Evolutionary conservation across 306 rosid genomes (phyloP), one percentile per base, ranked within the genome.

Genomic region (Ochetophila trinervis): DNA sequence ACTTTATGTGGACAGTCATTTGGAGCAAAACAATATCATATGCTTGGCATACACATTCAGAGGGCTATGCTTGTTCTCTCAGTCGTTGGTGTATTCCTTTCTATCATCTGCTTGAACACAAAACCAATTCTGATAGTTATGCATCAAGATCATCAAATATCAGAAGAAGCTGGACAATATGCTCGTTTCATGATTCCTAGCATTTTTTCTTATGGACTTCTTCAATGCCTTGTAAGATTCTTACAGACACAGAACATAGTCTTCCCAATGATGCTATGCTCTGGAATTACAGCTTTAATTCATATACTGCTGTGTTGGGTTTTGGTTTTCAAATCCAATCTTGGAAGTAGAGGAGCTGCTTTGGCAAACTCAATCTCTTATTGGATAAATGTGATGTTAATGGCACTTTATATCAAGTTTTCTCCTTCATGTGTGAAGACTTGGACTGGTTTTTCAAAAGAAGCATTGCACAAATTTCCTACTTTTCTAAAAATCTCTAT

Each of bases 11-110:
- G 84, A 12, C 84, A 75, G 64, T 62, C 84, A 21, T 75, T 74
- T 54, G 80, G 84, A 14, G 84, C 77, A 51, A 70, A 74, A 57
- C 80, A 66, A 30, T 74, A 75, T 44, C 74, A 58, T 45, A 70
- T 75, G 80, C 65, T 75, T 3, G 80, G 80, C 11, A 62, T 79
- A 11, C 74, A 79, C 74, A 21, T 67, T 60, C 84, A 79, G 24
- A 70, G 84, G 45, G 84, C 84, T 17, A 70, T 79, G 74, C 22
- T 79, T n/a, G 77, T 79, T 71, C 72, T 79, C 66, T 70, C 71
- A 7, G 24, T 70, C 6, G 77, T n/a, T 54, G 13, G 71, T 70
- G 17, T 79, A 22, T 79, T 79, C 8, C 64, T 74, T 19, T 62
- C 78, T 15, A 53, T 30, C 21, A 42, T 71, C 13, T 79, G 80